Evolutionary conservation across 257 asterid genomes (phyloP), one percentile per base, ranked within the genome.

Genomic region (Vinca minor): DNA sequence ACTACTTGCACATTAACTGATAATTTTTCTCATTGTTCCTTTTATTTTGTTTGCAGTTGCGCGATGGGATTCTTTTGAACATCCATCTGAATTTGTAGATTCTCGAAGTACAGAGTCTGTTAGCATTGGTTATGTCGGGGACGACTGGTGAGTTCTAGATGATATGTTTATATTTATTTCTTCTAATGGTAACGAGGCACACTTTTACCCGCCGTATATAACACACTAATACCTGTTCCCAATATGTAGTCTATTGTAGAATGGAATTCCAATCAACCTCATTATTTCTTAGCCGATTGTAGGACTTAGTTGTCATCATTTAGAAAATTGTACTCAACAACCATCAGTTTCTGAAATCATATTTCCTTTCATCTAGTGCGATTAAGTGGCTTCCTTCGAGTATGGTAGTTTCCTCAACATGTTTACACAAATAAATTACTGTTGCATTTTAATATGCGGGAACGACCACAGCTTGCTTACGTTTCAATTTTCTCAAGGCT

Each of bases 71-170:
- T 88, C 64, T 13, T 65, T 71, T 9, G 83, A 76, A 42, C 71
- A 58, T 71, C 59, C 65, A 65, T 65, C 82, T 25, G 69, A 29
- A 44, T 75, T 64, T 31, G 59, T 64, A 2, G 81, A 78, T 69
- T 48, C 79, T 55, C 69, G 52, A 57, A 69, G 66, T 18, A 67
- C 31, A 18, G 73, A 66, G 74, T 47, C 69, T 52, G 64, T 70
- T 44, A 77, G 62, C 67, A 87, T 93, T 55, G 99, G 99, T 68
- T 79, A 89, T 69, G 35, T 87, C 69, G 96, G 87, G 32, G 95
- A 87, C 65, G 97, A 84, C 66, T 89, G 99, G 99, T 89, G 71
- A 83, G 96, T 75, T 31, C 38, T 35, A 56, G 18, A 54, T 63
- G 7, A 39, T 4, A 35, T 20, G 59, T 1, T 10, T 21, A 5